Evolutionary conservation across 1,139 yeast genomes (phyloP).

Genomic region (Candida glucosophila): DNA sequence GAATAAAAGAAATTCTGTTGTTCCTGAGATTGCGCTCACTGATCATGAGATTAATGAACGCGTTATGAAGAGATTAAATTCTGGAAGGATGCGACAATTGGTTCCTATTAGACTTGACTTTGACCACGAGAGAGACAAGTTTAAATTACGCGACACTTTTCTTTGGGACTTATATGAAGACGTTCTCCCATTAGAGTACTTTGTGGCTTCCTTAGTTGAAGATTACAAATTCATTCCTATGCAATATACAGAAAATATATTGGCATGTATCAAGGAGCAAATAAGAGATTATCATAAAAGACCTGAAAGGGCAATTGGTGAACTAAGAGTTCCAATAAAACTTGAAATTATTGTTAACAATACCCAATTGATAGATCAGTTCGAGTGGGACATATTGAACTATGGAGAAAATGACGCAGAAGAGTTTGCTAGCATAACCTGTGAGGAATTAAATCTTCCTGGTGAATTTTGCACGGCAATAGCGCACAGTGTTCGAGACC

Average conservation of each 20-base stretch:
- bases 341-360: slow-evolving; percentile 84
- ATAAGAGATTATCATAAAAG: slow-evolving; percentile 63
- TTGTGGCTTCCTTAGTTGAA: slow-evolving; percentile 64
- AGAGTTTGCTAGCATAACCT: slow-evolving; percentile 70
- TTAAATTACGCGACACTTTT: slow-evolving; percentile 78
- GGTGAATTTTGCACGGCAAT: slow-evolving; percentile 88
- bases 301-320: slow-evolving; percentile 40
- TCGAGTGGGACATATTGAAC: slow-evolving; percentile 88
- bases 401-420: slow-evolving; percentile 78
- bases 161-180: slow-evolving; percentile 81
- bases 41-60: slow-evolving; percentile 27
- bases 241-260: slow-evolving; percentile 42
- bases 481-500: slow-evolving; percentile 86
- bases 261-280: slow-evolving; percentile 66
- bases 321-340: slow-evolving; percentile 72
- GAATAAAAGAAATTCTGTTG: slow-evolving; percentile 33
- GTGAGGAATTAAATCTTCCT: slow-evolving; percentile 74
- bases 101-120: slow-evolving; percentile 90
- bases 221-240: slow-evolving; percentile 59
- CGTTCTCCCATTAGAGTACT: slow-evolving; percentile 52
- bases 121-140: slow-evolving; percentile 77
- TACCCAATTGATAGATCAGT: slow-evolving; percentile 80
- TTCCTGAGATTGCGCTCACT: slow-evolving; percentile 32
- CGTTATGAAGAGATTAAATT: slow-evolving; percentile 27
- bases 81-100: slow-evolving; percentile 44